Percentiles rank a stretch among this genome's conserved stretches.
phyloP scores from a whole-genome alignment of 1,284 basidiomycete genomes.

The Ustilago cynodontis region DNA sequence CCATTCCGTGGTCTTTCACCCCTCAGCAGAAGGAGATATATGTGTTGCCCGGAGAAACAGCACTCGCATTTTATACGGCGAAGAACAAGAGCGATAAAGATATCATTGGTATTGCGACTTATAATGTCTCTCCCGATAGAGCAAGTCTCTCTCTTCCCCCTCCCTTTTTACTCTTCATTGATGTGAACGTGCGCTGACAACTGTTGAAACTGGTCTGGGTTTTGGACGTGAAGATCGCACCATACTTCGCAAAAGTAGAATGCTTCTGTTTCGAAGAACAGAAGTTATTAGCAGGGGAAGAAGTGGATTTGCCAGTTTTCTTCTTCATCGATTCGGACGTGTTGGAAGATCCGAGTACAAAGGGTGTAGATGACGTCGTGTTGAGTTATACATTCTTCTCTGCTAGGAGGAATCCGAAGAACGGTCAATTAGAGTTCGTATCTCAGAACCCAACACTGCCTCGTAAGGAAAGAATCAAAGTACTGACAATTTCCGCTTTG shows the following conservation, averaged over 20 bases:
- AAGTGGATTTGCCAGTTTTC: slow-evolving; percentile 96
- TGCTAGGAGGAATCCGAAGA: slow-evolving; percentile 71
- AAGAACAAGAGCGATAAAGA: slow-evolving; percentile 87
- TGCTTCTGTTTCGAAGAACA: slow-evolving; percentile 99
- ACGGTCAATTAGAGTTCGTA: slow-evolving; percentile 65
- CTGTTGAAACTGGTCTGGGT: background rate
- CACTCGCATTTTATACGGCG: slow-evolving; percentile 95
- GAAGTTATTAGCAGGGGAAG: slow-evolving; percentile 91
- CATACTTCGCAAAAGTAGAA: slow-evolving; percentile 99
- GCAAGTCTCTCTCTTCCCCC: slow-evolving; percentile 73
- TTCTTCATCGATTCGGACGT: slow-evolving; percentile 99
- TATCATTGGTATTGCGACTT: slow-evolving; percentile 97
- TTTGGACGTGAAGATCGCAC: slow-evolving; percentile 79
- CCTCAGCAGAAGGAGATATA: slow-evolving; percentile 90
- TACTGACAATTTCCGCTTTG: background rate
- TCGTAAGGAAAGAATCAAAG: background rate
- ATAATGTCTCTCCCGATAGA: slow-evolving; percentile 92
- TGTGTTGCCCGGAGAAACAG: slow-evolving; percentile 95
- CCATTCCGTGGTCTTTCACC: slow-evolving; percentile 91
- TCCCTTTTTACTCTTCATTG: background rate
- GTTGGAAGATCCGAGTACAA: slow-evolving; percentile 87
- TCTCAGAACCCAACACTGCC: background rate
- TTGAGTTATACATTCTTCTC: slow-evolving; percentile 97
- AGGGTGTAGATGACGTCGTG: slow-evolving; percentile 89
- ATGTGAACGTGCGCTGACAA: background rate